Evolutionary conservation across 2,329 filamentous ascomycete species (phyloP).

Genomic region (Stemphylium vesicarium): DNA sequence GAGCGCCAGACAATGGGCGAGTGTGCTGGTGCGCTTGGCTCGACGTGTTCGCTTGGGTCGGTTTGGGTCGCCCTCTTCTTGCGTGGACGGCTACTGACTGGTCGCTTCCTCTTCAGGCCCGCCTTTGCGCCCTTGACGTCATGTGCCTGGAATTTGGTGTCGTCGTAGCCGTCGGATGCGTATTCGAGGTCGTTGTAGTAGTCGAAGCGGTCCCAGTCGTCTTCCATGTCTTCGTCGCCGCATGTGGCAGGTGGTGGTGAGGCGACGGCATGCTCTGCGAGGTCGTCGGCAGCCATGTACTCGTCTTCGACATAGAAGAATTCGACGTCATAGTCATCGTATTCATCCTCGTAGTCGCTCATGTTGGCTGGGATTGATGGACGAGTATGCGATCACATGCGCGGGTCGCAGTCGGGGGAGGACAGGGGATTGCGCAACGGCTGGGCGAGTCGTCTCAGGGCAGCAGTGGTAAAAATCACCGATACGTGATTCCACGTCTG

Average conservation of each 20-base stretch:
- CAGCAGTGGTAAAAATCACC: background rate
- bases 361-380: conserved; percentile 30
- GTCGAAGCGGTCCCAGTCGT: conserved; percentile 56
- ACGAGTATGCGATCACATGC: conserved; percentile 7
- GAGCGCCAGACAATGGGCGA: conserved; percentile 46
- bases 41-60: conserved; percentile 1
- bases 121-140: conserved; percentile 26
- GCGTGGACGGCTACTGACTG: conserved; percentile 14
- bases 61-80: conserved; percentile 35
- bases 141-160: conserved; percentile 43
- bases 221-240: conserved; percentile 38
- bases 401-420: background rate
- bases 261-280: conserved; percentile 56
- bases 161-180: conserved; percentile 55
- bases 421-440: background rate
- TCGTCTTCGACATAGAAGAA: conserved; percentile 58
- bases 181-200: conserved; percentile 59
- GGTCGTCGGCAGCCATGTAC: conserved; percentile 53
- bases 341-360: conserved; percentile 53
- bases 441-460: background rate
- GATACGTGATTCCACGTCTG: background rate
- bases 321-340: conserved; percentile 49
- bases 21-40: conserved; percentile 21
- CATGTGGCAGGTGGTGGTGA: conserved; percentile 49
- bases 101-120: conserved; percentile 42